Evolutionary conservation across 352 stramenopile genomes (phyloP), one percentile per base, ranked within the genome.

Genomic region (Pythium brassicae): DNA sequence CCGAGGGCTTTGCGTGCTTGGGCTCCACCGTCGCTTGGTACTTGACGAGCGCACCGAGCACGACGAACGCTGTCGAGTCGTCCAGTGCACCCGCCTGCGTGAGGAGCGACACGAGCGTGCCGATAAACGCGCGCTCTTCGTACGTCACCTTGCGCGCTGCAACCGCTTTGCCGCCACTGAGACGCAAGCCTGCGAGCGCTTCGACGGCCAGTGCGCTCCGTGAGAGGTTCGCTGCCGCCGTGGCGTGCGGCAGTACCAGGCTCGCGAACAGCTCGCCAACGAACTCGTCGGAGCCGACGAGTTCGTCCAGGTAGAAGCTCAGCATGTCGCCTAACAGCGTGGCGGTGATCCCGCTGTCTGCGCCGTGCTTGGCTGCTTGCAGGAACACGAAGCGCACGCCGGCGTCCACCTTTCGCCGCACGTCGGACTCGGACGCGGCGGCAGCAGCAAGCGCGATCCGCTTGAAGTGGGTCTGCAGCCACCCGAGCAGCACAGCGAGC

Each of bases 31-130:
- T 54, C n/a, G 62, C 72, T 29, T 74, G 63, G 40, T 87, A 89
- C 26, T 82, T 74, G 11, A 89, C 62, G 23, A 89, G 62, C 15
- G 76, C 65, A 46, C 66, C 73, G 19, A 89, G 62, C 27, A 83
- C 34, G 14, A 69, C 46, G 44, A 86, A 85, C 23, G 72, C 71
- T n/a, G 68, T 48, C 19, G 67, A 20, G 7, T 51, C 40, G 23
- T 66, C 50, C 17, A 74, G 32, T 15, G 3, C 42, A 27, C 64
- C 62, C 14, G 62, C 49, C 12, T 45, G 53, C 2, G 49, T 42
- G 20, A 79, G 43, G 51, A 65, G 29, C 5, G 67, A 45, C 8
- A 74, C 55, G 19, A 78, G 55, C 17, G 53, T 50, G 11, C 66
- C 56, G 14, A 82, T 50, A 40, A 83, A 83, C 17, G 56, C 32